A percentile compares a stretch with the other conserved stretches of the same genome.
Conservation (phyloP, 2,329 filamentous ascomycete species). For the Pestalotiopsis fici region DNA sequence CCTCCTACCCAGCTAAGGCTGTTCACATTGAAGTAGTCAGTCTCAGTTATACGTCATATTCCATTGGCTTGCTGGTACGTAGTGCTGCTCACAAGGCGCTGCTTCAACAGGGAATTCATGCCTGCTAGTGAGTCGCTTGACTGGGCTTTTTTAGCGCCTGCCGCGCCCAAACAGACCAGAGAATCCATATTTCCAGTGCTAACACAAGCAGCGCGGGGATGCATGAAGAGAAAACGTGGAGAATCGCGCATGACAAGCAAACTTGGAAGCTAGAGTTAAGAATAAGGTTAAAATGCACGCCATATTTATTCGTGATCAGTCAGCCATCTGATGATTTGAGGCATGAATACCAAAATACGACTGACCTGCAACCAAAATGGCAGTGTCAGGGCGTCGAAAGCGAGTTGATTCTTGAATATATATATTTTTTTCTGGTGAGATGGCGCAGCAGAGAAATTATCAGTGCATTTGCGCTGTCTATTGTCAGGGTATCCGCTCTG, state of each 20-base stretch:
- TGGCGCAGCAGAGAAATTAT: neutral
- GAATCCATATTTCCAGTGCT: too few relatives aligned
- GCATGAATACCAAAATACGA: neutral
- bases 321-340: neutral
- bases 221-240: neutral
- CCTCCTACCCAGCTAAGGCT: too few relatives aligned
- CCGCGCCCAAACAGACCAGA: too few relatives aligned
- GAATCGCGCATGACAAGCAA: neutral
- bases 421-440: neutral
- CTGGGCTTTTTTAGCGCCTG: too few relatives aligned
- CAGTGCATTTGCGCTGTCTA: neutral
- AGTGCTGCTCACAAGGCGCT: too few relatives aligned
- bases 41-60: too few relatives aligned
- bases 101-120: too few relatives aligned
- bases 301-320: neutral
- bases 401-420: too few relatives aligned
- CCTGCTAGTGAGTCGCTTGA: too few relatives aligned
- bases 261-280: neutral
- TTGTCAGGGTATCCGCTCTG: constrained; percentile 6
- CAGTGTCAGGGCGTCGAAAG: too few relatives aligned
- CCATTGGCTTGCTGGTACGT: too few relatives aligned
- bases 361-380: neutral
- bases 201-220: neutral
- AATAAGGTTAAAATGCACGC: neutral
- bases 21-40: too few relatives aligned